Base-by-base conservation (phyloP, 176 grass and related monocot genomes). In the Echinochloa phyllopogon region DNA sequence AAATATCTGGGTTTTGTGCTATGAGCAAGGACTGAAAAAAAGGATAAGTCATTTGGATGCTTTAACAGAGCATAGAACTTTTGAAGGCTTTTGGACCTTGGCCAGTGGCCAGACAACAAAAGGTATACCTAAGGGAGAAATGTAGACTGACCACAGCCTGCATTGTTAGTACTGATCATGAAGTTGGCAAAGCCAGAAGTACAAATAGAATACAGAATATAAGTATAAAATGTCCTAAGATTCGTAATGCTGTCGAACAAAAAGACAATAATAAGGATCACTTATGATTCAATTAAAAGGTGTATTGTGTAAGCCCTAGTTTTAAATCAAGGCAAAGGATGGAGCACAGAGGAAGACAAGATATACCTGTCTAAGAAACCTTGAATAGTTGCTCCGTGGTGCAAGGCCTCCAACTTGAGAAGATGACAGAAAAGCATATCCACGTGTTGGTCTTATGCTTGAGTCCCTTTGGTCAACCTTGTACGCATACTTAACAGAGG, bases 401-500 rank as follows among this genome's bases (percentile, higher is more conserved):
- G 83, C 86, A 62, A 99, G 88, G 78, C 91, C 91, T 81, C 89
- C 90, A 67, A 99, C 65, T 89, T 94, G 94, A 82, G 91, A 92
- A 83, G 86, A 91, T 0, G 86, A 92, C 23, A 83, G 52, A 87
- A 91, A 92, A 82, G 94, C 97, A 82, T 94, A 94, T 50, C 97
- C 97, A 64, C 69, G 68, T 25, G 83, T 96, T 21, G 94, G 97
- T 40, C 94, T 90, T 71, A 89, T 71, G 57, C 62, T 76, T 43
- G 94, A 99, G 59, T 99, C 88, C 76, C 91, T 92, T 43, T 78
- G 82, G 72, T 99, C 97, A 89, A 96, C 86, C 74, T 89, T 99
- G 82, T 89, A 96, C 6, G 52, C 50, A 48, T 99, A 94, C 80
- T 95, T 99, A 39, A 99, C n/a, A 50, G 91, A 93, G 50, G 97